A percentile compares a stretch with the other conserved stretches of the same genome.
Conservation (phyloP, 148 eudicot genomes). For the Rhododendron kiyosumense region DNA sequence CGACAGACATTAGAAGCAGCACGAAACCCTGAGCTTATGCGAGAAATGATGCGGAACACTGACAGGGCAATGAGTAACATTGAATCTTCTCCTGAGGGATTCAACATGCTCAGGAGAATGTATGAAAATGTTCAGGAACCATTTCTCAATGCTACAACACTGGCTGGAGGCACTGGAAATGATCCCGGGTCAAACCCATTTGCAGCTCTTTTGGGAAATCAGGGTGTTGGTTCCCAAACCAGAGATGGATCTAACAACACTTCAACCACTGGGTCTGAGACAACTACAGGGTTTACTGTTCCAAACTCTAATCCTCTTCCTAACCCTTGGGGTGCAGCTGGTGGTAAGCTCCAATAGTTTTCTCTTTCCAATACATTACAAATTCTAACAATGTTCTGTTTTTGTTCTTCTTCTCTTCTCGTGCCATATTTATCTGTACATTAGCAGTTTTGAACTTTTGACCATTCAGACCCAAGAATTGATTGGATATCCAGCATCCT, state of each 20-base stretch:
- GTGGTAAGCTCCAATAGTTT: constrained; percentile 40
- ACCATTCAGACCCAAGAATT: background rate
- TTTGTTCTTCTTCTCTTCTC: background rate
- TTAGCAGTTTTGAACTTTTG: background rate
- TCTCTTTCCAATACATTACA: background rate
- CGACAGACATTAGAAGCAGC: constrained; percentile 95
- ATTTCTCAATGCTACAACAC: constrained; percentile 83
- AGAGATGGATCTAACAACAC: constrained; percentile 55
- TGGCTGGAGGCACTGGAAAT: constrained; percentile 58
- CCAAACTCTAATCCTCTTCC: constrained; percentile 91
- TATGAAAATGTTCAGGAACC: constrained; percentile 99
- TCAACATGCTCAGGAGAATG: constrained; percentile 98
- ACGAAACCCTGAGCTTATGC: constrained; percentile 95
- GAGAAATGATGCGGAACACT: constrained; percentile 99
- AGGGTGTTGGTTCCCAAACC: constrained; percentile 53
- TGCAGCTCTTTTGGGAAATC: constrained; percentile 86
- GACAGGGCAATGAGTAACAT: constrained; percentile 99
- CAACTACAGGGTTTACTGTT: constrained; percentile 38
- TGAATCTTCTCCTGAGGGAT: constrained; percentile 96
- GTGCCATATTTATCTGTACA: background rate
- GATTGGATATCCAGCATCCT: background rate
- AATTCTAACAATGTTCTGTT: constrained; percentile 3
- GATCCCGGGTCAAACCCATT: constrained; percentile 68
- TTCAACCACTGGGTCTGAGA: constrained; percentile 60
- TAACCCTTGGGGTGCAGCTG: constrained; percentile 73